phyloP scores from a whole-genome alignment of 495 filamentous ascomycete species.

The Amniculicola lignicola region DNA sequence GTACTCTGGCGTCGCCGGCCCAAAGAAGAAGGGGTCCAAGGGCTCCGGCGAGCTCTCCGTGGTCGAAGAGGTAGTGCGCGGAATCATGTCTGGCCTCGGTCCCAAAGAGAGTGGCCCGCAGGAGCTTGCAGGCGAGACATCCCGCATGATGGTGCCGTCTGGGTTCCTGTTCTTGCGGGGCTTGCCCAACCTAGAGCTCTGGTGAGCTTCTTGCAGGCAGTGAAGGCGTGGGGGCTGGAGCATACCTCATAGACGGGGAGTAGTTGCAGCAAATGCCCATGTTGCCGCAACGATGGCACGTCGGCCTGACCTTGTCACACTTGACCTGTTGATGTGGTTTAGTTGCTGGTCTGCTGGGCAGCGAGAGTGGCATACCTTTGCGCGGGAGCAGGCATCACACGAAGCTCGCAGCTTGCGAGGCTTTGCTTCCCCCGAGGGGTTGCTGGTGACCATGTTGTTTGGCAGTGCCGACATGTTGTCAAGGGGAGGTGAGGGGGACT shows the following conservation, averaged over 20 bases:
- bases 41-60: slow-evolving; percentile 33
- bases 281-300: slow-evolving; percentile 33
- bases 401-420: slow-evolving; percentile 34
- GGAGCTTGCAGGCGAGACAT: slow-evolving; percentile 30
- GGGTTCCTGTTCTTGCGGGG: slow-evolving; percentile 32
- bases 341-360: background rate
- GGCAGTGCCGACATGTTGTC: slow-evolving; percentile 17
- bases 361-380: slow-evolving; percentile 9
- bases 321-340: slow-evolving; percentile 13
- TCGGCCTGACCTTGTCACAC: slow-evolving; percentile 32
- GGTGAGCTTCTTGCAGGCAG: slow-evolving; percentile 10
- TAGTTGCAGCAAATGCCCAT: slow-evolving; percentile 37
- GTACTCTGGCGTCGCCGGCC: slow-evolving; percentile 28
- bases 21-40: slow-evolving; percentile 29
- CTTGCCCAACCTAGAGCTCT: slow-evolving; percentile 23
- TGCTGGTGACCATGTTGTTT: slow-evolving; percentile 16
- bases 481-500: slow-evolving; percentile 13
- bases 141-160: slow-evolving; percentile 30
- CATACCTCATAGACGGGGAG: slow-evolving; percentile 34
- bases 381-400: slow-evolving; percentile 32
- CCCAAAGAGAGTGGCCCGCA: slow-evolving; percentile 18
- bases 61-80: slow-evolving; percentile 22
- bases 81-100: slow-evolving; percentile 26
- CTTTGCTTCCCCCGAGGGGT: slow-evolving; percentile 22
- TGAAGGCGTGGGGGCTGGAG: background rate